Conservation (phyloP, 192 early-diverging fungal genomes). For the Entomortierella chlamydospora region DNA sequence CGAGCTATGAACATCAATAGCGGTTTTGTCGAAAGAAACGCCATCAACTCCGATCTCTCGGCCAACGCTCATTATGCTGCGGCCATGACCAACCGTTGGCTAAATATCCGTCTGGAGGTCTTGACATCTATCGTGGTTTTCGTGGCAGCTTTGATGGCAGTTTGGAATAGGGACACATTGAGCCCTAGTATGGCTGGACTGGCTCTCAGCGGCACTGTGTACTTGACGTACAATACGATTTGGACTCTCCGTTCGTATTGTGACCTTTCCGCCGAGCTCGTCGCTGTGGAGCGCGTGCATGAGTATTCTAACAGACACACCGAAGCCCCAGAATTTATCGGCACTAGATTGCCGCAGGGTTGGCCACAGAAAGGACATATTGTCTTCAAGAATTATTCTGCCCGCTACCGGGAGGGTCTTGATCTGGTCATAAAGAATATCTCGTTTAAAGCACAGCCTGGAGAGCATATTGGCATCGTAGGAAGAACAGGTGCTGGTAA, state of each 20-base stretch:
- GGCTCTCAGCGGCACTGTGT: slow-evolving; percentile 78
- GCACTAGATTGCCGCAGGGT: slow-evolving; percentile 1
- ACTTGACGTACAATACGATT: slow-evolving; percentile 76
- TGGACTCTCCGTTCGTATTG: slow-evolving; percentile 79
- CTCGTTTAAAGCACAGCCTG: slow-evolving; percentile 54
- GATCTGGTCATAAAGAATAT: slow-evolving; percentile 66
- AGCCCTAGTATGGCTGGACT: slow-evolving; percentile 88
- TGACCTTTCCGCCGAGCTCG: slow-evolving; percentile 80
- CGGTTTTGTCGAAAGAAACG: slow-evolving; percentile 65
- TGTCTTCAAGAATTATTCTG: slow-evolving; percentile 40
- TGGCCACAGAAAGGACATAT: slow-evolving; percentile 52
- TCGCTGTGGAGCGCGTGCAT: slow-evolving; percentile 75
- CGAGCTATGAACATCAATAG: slow-evolving; percentile 79
- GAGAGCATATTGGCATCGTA: slow-evolving; percentile 52
- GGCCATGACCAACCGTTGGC: slow-evolving; percentile 75
- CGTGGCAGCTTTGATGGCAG: slow-evolving; percentile 66
- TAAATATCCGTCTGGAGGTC: slow-evolving; percentile 77
- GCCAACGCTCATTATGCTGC: slow-evolving; percentile 30
- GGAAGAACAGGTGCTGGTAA: slow-evolving; percentile 59
- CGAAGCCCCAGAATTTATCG: slow-evolving; percentile 33
- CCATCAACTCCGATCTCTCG: slow-evolving; percentile 67
- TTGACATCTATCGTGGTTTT: slow-evolving; percentile 74
- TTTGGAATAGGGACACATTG: slow-evolving; percentile 58
- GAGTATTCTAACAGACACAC: slow-evolving; percentile 44
- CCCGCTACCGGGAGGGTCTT: slow-evolving; percentile 51